These are phyloP conservation scores for Sugiyamaella americana DNA, from an alignment of 805 yeast species.

Conservation along the genomic window DNA sequence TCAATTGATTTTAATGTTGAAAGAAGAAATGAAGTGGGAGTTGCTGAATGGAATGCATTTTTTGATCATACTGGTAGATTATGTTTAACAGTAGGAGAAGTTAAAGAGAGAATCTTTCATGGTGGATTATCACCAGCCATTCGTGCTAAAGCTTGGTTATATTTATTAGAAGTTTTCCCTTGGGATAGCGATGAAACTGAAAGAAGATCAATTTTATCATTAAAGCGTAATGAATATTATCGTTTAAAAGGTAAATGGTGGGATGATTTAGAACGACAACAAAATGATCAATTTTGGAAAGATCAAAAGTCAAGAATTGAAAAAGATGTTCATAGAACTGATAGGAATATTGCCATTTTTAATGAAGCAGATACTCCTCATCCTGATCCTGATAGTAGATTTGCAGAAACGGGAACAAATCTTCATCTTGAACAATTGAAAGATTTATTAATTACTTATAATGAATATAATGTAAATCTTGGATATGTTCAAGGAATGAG, in stretches of 20 bases:
- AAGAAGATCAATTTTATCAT: slow-evolving; percentile 50
- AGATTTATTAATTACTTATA: slow-evolving; percentile 78
- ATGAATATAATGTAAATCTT: slow-evolving; percentile 71
- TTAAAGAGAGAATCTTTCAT: slow-evolving; percentile 79
- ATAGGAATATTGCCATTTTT: slow-evolving; percentile 67
- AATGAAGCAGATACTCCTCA: slow-evolving; percentile 40
- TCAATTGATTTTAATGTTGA: slow-evolving; percentile 49
- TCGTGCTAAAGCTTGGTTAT: slow-evolving; percentile 78
- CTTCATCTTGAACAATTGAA: slow-evolving; percentile 67
- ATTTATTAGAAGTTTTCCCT: slow-evolving; percentile 73
- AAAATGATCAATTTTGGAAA: slow-evolving; percentile 64
- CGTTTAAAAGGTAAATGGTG: slow-evolving; percentile 62
- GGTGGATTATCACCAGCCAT: slow-evolving; percentile 67
- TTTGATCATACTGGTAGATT: slow-evolving; percentile 78
- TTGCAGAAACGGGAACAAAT: slow-evolving; percentile 65
- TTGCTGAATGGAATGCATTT: slow-evolving; percentile 75
- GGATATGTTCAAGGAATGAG: slow-evolving; percentile 99
- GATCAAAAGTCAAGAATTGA: slow-evolving; percentile 89
- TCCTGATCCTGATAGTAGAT: slow-evolving; percentile 41
- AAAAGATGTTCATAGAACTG: slow-evolving; percentile 90
- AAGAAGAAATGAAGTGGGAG: slow-evolving; percentile 59
- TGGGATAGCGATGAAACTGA: slow-evolving; percentile 80
- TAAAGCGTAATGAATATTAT: slow-evolving; percentile 54
- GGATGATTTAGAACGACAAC: slow-evolving; percentile 53
- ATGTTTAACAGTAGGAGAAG: slow-evolving; percentile 65